Evolutionary conservation across 345 rosid genomes (phyloP).

Genomic region (Mangifera indica): DNA sequence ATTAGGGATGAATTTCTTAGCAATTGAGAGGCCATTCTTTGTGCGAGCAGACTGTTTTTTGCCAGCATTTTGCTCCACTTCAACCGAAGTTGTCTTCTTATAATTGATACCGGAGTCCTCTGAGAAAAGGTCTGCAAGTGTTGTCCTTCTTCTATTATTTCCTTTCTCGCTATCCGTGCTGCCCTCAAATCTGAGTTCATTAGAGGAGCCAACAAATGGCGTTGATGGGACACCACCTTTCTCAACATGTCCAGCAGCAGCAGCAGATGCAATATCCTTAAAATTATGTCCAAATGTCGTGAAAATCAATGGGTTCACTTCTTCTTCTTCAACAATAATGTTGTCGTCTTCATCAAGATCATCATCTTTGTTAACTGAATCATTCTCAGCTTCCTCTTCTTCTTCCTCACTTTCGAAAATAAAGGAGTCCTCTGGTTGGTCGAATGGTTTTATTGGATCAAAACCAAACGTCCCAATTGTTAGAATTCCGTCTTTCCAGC

Average conservation of each 20-base stretch:
- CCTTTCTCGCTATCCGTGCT: slow-evolving; percentile 28
- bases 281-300: slow-evolving; percentile 32
- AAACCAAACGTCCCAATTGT: slow-evolving; percentile 91
- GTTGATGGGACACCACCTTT: slow-evolving; percentile 24
- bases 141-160: slow-evolving; percentile 54
- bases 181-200: slow-evolving; percentile 17
- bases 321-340: slow-evolving; percentile 29
- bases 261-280: slow-evolving; percentile 12
- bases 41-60: slow-evolving; percentile 29
- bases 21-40: slow-evolving; percentile 45
- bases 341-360: slow-evolving; percentile 17
- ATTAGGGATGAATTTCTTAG: slow-evolving; percentile 64
- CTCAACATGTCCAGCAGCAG: slow-evolving; percentile 4
- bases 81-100: slow-evolving; percentile 33
- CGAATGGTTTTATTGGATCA: slow-evolving; percentile 47
- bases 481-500: slow-evolving; percentile 77
- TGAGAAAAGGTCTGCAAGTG: slow-evolving; percentile 76
- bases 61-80: slow-evolving; percentile 24
- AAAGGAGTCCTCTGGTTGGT: slow-evolving; percentile 30
- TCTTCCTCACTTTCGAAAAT: slow-evolving; percentile 29
- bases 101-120: slow-evolving; percentile 47
- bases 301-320: slow-evolving; percentile 64
- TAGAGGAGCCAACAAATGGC: slow-evolving; percentile 17
- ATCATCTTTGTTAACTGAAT: background rate
- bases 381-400: slow-evolving; percentile 26